phyloP scores from a whole-genome alignment of 257 asterid species.

The Eucommia ulmoides region DNA sequence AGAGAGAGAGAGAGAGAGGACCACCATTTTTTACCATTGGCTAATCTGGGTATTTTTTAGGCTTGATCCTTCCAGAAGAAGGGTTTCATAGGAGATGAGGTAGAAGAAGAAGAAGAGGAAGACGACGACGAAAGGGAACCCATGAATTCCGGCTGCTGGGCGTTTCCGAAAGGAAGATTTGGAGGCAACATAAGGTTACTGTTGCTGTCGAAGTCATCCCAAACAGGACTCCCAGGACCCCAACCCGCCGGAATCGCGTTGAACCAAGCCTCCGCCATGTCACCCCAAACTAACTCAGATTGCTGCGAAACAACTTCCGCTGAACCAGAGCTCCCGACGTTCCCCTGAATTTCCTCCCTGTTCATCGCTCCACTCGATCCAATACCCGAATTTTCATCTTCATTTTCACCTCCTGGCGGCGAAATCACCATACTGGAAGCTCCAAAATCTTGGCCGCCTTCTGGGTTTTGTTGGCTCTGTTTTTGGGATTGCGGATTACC shows the following conservation, averaged over 20 bases:
- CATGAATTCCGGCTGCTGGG: slow-evolving; percentile 21
- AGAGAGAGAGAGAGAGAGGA: background rate
- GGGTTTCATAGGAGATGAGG: slow-evolving; percentile 20
- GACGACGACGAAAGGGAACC: slow-evolving; percentile 20
- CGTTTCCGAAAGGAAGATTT: slow-evolving; percentile 41
- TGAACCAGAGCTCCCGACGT: slow-evolving; percentile 15
- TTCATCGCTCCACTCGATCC: slow-evolving; percentile 18
- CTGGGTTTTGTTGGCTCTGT: slow-evolving; percentile 6
- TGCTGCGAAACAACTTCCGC: slow-evolving; percentile 14
- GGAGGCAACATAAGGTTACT: slow-evolving; percentile 50
- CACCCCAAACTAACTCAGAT: slow-evolving; percentile 77
- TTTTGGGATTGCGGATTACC: slow-evolving; percentile 1
- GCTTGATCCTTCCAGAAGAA: slow-evolving; percentile 37
- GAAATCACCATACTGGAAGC: slow-evolving; percentile 2
- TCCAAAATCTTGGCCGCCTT: slow-evolving; percentile 9
- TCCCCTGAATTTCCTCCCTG: slow-evolving; percentile 17
- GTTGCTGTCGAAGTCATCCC: slow-evolving; percentile 69
- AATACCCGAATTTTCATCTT: slow-evolving; percentile 17
- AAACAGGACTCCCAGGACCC: slow-evolving; percentile 84
- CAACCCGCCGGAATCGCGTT: slow-evolving; percentile 62
- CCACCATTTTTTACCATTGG: background rate
- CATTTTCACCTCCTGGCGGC: slow-evolving; percentile 10
- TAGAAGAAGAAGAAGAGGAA: slow-evolving; percentile 21
- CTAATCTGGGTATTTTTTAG: background rate
- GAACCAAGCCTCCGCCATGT: slow-evolving; percentile 56